These are phyloP conservation scores for Apophysomyces elegans DNA, from an alignment of 371 early-diverging fungal species.

Conservation along the genomic window DNA sequence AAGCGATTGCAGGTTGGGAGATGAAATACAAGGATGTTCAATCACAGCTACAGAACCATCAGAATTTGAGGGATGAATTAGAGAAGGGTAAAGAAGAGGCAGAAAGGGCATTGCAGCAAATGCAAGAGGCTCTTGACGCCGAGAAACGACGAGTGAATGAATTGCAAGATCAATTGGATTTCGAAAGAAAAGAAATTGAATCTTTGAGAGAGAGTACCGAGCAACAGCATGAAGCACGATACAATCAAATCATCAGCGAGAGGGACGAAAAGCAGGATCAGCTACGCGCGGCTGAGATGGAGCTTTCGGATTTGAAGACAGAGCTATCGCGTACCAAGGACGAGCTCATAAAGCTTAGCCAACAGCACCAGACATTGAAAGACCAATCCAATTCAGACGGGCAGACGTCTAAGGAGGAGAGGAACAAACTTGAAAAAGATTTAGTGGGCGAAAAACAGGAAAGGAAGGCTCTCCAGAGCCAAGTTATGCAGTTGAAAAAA, in stretches of 20 bases:
- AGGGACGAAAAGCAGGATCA: background rate
- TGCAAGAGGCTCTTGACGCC: background rate
- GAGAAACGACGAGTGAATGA: background rate
- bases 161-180: slow-evolving; percentile 1
- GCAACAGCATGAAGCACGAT: background rate
- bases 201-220: background rate
- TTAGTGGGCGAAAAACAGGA: background rate
- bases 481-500: background rate
- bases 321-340: background rate
- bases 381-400: background rate
- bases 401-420: background rate
- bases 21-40: background rate
- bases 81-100: background rate
- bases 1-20: background rate
- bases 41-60: background rate
- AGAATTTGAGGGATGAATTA: background rate
- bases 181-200: background rate
- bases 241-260: background rate
- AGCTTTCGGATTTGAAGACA: background rate
- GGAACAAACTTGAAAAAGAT: background rate
- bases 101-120: background rate
- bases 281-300: background rate
- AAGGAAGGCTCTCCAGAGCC: background rate
- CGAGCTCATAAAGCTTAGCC: background rate
- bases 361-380: background rate